Base-by-base conservation (phyloP, 2,329 filamentous ascomycete genomes). In the Diplodia mutila region DNA sequence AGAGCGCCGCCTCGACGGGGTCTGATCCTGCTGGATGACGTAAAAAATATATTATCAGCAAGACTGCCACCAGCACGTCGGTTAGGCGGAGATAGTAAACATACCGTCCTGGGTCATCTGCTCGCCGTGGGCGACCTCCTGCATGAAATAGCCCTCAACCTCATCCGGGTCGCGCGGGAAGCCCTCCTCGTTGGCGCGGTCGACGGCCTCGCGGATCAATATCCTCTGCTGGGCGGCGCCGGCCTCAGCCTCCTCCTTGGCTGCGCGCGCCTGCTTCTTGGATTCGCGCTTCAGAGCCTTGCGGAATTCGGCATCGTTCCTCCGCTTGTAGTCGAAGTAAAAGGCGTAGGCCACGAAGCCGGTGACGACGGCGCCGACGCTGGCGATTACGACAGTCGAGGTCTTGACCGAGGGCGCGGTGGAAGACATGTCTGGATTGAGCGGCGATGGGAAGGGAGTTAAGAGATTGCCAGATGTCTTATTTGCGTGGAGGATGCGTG, bases 121-220 rank as follows among this genome's bases (percentile, higher is more conserved):
- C 85, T 99, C 95, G 77, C 95, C 95, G 77, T 89, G 85, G 74
- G 93, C 92, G 71, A 99, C 93, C 82, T 97, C 93, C 79, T 93
- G 90, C 88, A 98, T 97, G 83, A 99, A 99, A 85, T 92, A 99
- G 69, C 89, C 87, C 85, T 99, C 95, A 79, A 92, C 93, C 84
- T 97, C 93, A 79, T 98, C 94, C 42, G 94, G 89, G 75, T 93
- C 92, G 52, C 86, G 85, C 59, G 95, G 95, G 86, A 97, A 97
- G 67, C 94, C 95, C 80, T 97, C 93, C 68, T 91, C 91, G 83
- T 93, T 92, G 73, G 94, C 93, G 74, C 91, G 87, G 74, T 93
- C 89, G 59, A 98, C 91, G 64, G 87, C 89, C 67, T 81, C 80
- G 81, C 90, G 90, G 82, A 99, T 91, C 74, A 85, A 83, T 79